Conservation (phyloP, 192 early-diverging fungal genomes). For the Coemansia sp. region DNA sequence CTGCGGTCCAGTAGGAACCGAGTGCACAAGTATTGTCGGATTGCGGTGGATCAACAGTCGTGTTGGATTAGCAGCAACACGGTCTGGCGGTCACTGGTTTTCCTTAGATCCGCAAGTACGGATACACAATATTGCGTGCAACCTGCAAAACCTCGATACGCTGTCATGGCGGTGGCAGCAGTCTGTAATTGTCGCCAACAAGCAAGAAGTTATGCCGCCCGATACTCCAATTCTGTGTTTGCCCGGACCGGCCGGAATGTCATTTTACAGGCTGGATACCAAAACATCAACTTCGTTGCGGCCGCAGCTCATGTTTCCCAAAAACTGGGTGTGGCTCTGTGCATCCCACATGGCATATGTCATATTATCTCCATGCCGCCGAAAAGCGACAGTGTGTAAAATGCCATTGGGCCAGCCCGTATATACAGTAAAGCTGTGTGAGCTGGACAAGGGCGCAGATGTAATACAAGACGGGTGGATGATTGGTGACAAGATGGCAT, state of each 20-base stretch:
- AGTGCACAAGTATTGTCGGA: conserved; percentile 6
- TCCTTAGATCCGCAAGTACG: background rate
- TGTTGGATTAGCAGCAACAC: conserved; percentile 23
- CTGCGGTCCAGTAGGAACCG: background rate
- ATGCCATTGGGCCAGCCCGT: conserved; percentile 34
- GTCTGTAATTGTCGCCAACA: conserved; percentile 19
- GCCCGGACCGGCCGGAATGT: conserved; percentile 23
- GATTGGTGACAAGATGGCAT: background rate
- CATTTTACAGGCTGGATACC: conserved; percentile 19
- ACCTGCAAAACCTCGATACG: conserved; percentile 3
- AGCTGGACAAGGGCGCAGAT: background rate
- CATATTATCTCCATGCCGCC: conserved; percentile 31
- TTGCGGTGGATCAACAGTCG: conserved; percentile 21
- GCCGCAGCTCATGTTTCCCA: conserved; percentile 16
- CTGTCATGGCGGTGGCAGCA: conserved; percentile 46
- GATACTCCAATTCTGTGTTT: conserved; percentile 22
- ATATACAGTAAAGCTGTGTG: conserved; percentile 7
- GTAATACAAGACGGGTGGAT: conserved; percentile 42
- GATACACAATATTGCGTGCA: background rate
- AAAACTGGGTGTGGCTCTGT: conserved; percentile 48
- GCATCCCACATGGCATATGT: conserved; percentile 22
- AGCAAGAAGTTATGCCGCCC: conserved; percentile 11
- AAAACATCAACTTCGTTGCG: too few species aligned
- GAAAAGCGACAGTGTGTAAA: conserved; percentile 23
- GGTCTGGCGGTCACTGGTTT: conserved; percentile 29